Percentiles rank a stretch among this genome's conserved stretches.
phyloP scores from a whole-genome alignment of 495 filamentous ascomycete species.

The Daldinia concentrica region DNA sequence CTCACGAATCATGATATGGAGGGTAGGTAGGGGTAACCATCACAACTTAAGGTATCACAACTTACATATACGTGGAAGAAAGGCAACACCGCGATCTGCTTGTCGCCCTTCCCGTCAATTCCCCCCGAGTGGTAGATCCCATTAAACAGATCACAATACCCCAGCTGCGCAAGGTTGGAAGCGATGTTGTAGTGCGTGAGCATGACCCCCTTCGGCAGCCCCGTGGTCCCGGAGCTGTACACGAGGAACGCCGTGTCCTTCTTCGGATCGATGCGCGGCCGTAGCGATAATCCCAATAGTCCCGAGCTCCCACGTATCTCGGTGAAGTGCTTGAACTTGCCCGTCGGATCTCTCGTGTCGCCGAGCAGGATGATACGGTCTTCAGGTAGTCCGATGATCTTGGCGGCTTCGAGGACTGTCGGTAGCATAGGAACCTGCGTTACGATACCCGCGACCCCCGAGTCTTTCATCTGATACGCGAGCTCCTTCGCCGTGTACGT shows the following conservation, averaged over 20 bases:
- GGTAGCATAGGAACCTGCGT: slow-evolving; percentile 71
- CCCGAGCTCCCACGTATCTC: slow-evolving; percentile 71
- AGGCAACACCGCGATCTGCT: slow-evolving; percentile 80
- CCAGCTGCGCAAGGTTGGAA: slow-evolving; percentile 66
- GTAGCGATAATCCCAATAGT: slow-evolving; percentile 51
- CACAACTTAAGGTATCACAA: too few relatives aligned
- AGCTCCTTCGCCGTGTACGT: slow-evolving; percentile 87
- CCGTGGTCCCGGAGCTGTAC: slow-evolving; percentile 92
- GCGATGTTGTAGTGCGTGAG: slow-evolving; percentile 84
- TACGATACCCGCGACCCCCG: slow-evolving; percentile 76
- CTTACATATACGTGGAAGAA: slow-evolving; percentile 93
- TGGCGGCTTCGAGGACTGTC: slow-evolving; percentile 71
- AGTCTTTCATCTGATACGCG: slow-evolving; percentile 85
- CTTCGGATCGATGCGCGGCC: slow-evolving; percentile 59
- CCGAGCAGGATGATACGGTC: slow-evolving; percentile 81
- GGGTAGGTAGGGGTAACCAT: background rate
- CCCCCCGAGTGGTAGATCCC: slow-evolving; percentile 67
- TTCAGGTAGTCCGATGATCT: slow-evolving; percentile 70
- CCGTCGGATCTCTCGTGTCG: slow-evolving; percentile 69
- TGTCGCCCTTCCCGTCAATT: slow-evolving; percentile 71
- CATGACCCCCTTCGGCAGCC: slow-evolving; percentile 93
- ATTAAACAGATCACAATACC: slow-evolving; percentile 60
- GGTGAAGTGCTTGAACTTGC: slow-evolving; percentile 77
- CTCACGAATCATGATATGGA: background rate
- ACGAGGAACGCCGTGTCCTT: slow-evolving; percentile 74